phyloP scores from a whole-genome alignment of 768 basidiomycete species.

The Galerina marginata region DNA sequence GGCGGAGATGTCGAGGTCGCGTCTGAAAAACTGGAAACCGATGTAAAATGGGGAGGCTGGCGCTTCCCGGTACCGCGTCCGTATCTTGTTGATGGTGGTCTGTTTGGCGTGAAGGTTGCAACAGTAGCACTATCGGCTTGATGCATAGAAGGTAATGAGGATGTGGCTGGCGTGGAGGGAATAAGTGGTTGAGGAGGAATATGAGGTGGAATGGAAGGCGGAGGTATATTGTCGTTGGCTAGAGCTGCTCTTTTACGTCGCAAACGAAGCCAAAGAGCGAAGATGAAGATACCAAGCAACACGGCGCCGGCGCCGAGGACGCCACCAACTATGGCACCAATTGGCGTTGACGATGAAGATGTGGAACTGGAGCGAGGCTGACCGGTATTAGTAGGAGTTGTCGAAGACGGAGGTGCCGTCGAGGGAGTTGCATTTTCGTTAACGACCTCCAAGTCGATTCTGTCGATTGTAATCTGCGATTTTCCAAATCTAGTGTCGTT shows the following conservation, averaged over 20 bases:
- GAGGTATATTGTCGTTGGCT: not conserved
- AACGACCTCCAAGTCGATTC: constrained; percentile 27
- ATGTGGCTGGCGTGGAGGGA: not conserved
- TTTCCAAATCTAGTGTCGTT: constrained; percentile 28
- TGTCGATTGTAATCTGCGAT: constrained; percentile 35
- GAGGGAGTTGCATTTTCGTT: not conserved
- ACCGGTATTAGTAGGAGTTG: not conserved
- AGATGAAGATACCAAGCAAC: constrained; percentile 30
- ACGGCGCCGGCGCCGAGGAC: constrained; percentile 43
- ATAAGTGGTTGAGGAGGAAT: not conserved
- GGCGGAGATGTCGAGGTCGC: not conserved
- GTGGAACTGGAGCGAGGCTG: not conserved
- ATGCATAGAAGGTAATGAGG: no score
- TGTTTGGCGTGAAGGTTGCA: not conserved
- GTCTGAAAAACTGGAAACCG: constrained; percentile 6
- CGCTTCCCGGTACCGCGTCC: not conserved
- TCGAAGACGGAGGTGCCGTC: not conserved
- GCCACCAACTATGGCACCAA: constrained; percentile 46
- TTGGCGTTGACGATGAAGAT: constrained; percentile 11
- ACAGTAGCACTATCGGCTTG: no score
- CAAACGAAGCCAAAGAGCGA: constrained; percentile 18
- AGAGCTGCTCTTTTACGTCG: constrained; percentile 3
- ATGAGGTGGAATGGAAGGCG: not conserved
- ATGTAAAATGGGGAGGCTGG: not conserved
- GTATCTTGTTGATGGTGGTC: not conserved